Conservation (phyloP, 768 basidiomycete genomes). For the Boletus pseudopeckii region DNA sequence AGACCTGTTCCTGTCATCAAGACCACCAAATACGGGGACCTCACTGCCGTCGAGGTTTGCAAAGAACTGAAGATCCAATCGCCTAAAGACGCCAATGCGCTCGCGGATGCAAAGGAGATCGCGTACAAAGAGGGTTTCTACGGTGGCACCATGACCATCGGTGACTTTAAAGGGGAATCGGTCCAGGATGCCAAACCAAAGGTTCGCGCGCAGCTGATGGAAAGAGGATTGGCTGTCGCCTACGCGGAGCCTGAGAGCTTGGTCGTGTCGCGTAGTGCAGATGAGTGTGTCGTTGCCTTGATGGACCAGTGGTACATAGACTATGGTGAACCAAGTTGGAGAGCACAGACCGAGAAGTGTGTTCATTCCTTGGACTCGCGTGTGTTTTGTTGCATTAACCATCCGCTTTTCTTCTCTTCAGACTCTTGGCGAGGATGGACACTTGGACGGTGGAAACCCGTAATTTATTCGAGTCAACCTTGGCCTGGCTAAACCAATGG, state of each 20-base stretch:
- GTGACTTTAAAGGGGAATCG: constrained; percentile 83
- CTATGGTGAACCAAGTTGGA: constrained; percentile 93
- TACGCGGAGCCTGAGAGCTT: constrained; percentile 96
- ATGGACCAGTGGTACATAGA: constrained; percentile 99
- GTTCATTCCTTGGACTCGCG: constrained; percentile 25
- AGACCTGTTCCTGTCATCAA: constrained; percentile 85
- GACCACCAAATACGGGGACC: constrained; percentile 90
- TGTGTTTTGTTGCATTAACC: constrained; percentile 1
- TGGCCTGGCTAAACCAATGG: constrained; percentile 98
- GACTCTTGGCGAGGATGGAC: constrained; percentile 81
- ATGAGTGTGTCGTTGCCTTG: constrained; percentile 96
- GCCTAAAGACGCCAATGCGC: constrained; percentile 88
- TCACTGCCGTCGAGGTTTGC: constrained; percentile 80
- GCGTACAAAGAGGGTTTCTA: constrained; percentile 99
- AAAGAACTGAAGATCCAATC: constrained; percentile 92
- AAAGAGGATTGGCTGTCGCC: constrained; percentile 70
- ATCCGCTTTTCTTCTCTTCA: constrained; percentile 27
- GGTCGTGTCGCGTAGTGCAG: constrained; percentile 86
- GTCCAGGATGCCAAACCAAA: constrained; percentile 92
- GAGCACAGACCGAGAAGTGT: constrained; percentile 76
- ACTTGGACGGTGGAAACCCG: constrained; percentile 90
- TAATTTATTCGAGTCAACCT: constrained; percentile 84
- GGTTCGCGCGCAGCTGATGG: constrained; percentile 82
- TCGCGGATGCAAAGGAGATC: constrained; percentile 95
- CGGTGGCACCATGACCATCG: constrained; percentile 84